Base-by-base conservation (phyloP, 495 filamentous ascomycete species). In the Choiromyces venosus region DNA sequence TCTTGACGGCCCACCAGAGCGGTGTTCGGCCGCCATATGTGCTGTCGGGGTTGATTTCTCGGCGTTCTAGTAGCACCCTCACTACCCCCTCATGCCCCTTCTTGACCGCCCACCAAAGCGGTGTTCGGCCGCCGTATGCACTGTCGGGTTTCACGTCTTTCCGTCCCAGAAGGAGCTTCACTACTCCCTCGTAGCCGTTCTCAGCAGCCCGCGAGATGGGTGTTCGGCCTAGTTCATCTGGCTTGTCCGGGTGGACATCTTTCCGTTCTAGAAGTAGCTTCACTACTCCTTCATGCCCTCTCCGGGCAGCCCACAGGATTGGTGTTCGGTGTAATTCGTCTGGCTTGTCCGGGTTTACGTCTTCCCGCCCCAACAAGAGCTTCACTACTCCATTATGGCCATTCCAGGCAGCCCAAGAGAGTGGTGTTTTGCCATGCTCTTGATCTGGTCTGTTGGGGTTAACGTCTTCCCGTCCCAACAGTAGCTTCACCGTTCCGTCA, bases 1-100 rank as follows among this genome's bases (percentile, higher is more conserved):
- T 61, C 12, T 61, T 61, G 52, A 61, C 10, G 52, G 52, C 52
- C 52, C 52, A 61, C 52, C 52, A 61, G 52, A 61, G 52, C n/a
- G 52, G 52, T 5, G 52, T 61, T 29, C 52, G 52, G 52, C 52
- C 52, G 2, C 52, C 52, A 12, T 61, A 61, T 25, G 52, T 61
- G 52, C n/a, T 61, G 52, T 61, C 52, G 10, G 52, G 52, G 52
- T 61, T 61, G 12, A 61, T 25, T 5, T 29, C 25, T 16, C 9
- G 25, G 0, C n/a, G 52, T 29, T 61, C 52, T 10, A 61, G 52
- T 12, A 61, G n/a, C 10, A 4, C 52, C 52, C 16, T 61, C 10
- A 61, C 52, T 7, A 61, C 52, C 16, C 52, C 52, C 8, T 61
- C 52, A 25, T 29, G 52, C 29, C 52, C 52, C 2, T 61, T 61